Evolutionary conservation across 805 yeast genomes (phyloP), one percentile per base, ranked within the genome.

Genomic region (Teunomyces cretensis): DNA sequence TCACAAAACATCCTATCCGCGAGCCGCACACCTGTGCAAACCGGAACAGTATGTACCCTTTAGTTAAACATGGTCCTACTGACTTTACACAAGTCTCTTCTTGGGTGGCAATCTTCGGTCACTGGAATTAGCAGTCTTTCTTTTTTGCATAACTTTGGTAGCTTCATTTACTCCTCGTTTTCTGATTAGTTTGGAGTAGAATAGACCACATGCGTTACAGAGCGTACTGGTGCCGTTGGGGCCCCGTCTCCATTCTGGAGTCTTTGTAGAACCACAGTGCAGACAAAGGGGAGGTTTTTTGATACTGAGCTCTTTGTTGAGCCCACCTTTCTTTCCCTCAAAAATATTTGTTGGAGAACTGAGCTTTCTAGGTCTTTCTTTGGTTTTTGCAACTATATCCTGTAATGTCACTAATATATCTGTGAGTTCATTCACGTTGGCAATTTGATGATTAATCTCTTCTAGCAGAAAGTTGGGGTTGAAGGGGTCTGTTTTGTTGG

Each of bases 211-310:
- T 1, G 59, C 59, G 39, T 55, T 55, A 45, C 59, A 55, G 17
- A 55, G 44, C 4, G 52, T 48, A 6, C 54, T 39, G 36, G 41
- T 39, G 6, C 60, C 60, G 9, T 31, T 22, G 4, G 60, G 60
- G 1, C 60, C 60, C 12, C 53, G 43, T 9, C 60, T 38, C 60
- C 60, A 55, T 38, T 54, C 58, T 4, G 60, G 60, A 0, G 60
- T 52, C 14, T 44, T 48, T 22, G 43, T 47, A n/a, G 51, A 47
- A 1, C 54, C 53, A 19, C 60, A 55, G n/a, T 54, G 60, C 13
- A 33, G 44, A 38, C 60, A 55, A 2, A 27, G 32, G 4, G 36
- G 27, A 11, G 24, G 32, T 8, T 33, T 31, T 24, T 33, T 43
- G 22, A 43, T 14, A 30, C 54, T 48, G 9, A 50, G 42, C 31